Conservation (phyloP, 1,284 basidiomycete species). For the Filobasidium uniguttulatum region DNA sequence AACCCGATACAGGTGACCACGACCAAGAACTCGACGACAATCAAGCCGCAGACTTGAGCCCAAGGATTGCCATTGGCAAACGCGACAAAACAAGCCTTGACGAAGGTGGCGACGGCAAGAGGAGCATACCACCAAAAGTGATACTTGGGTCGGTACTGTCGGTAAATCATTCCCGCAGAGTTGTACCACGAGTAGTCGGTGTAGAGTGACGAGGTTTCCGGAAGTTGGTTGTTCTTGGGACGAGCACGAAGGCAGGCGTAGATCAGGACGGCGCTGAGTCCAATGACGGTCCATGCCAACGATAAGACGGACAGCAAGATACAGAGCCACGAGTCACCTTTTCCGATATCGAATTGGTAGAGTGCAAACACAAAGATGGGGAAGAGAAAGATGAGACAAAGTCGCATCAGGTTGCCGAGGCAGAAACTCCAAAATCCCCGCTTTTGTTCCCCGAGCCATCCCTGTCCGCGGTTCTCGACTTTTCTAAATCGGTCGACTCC, state of each 20-base stretch:
- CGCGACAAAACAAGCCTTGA: conserved; percentile 56
- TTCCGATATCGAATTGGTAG: conserved; percentile 69
- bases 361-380: conserved; percentile 65
- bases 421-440: conserved; percentile 41
- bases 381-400: conserved; percentile 47
- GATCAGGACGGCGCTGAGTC: conserved; percentile 38
- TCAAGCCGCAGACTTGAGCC: conserved; percentile 55
- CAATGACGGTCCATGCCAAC: conserved; percentile 45
- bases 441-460: conserved; percentile 36
- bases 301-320: conserved; percentile 50
- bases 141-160: conserved; percentile 35
- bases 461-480: conserved; percentile 21
- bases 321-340: conserved; percentile 63
- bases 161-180: conserved; percentile 34
- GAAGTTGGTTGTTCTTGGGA: conserved; percentile 16
- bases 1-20: conserved; percentile 46
- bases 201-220: conserved; percentile 31
- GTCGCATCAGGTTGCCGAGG: conserved; percentile 33
- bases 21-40: conserved; percentile 53
- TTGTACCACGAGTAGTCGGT: conserved; percentile 33
- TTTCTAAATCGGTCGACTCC: conserved; percentile 29
- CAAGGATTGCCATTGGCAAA: conserved; percentile 53
- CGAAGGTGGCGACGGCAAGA: conserved; percentile 34
- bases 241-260: conserved; percentile 24
- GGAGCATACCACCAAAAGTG: conserved; percentile 40